These are phyloP conservation scores for Coemansia sp. DNA, from an alignment of 192 early-diverging fungal genomes.

Conservation along the genomic window DNA sequence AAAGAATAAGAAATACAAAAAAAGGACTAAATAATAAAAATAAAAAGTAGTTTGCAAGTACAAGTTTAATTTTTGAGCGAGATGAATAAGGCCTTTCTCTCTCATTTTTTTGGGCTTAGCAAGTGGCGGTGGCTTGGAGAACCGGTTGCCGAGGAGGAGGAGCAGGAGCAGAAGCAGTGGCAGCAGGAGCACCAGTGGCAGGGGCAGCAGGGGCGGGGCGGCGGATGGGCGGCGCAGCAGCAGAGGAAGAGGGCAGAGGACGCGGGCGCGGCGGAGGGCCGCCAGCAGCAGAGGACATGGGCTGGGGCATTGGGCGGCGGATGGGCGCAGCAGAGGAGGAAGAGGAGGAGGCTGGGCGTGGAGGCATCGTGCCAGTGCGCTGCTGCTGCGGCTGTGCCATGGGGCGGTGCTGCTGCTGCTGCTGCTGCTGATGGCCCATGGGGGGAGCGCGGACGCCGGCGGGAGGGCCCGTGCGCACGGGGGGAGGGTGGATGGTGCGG, in stretches of 20 bases:
- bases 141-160: slow-evolving; percentile 8
- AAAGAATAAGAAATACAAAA: slow-evolving; percentile 11
- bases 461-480: background rate
- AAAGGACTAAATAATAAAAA: background rate
- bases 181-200: background rate
- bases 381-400: background rate
- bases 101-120: background rate
- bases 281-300: background rate
- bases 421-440: background rate
- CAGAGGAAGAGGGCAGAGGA: background rate
- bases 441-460: background rate
- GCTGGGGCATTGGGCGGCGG: slow-evolving; percentile 5
- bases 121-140: slow-evolving; percentile 13
- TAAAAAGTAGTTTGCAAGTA: slow-evolving; percentile 9
- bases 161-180: background rate
- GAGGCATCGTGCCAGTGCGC: background rate
- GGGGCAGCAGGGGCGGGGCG: background rate
- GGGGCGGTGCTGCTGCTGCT: background rate
- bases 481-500: background rate
- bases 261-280: slow-evolving; percentile 9
- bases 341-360: background rate
- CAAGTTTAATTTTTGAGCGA: slow-evolving; percentile 6
- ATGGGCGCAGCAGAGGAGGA: too few species aligned
- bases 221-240: background rate
- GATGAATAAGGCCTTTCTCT: background rate